Base-by-base conservation (phyloP, 176 grass and related monocot genomes). In the Cenchrus purpureus region DNA sequence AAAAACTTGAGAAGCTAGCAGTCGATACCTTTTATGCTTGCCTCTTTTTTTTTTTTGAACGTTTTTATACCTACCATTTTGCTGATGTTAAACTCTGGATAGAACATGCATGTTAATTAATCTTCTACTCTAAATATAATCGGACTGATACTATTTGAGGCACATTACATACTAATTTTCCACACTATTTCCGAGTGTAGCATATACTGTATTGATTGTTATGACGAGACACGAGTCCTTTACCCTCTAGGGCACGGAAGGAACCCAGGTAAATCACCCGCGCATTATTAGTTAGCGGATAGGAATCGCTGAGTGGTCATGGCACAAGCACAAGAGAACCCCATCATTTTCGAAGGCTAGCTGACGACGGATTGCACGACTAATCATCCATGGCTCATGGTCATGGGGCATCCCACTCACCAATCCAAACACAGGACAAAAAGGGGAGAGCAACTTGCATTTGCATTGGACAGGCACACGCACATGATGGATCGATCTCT, bases 231-330 rank as follows among this genome's bases (percentile, higher is more conserved):
- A 65, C 17, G 58, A 32, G 25, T 7, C 14, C 7, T 86, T 67
- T 86, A 59, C 49, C 84, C 73, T 79, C 28, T n/a, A 60, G 12
- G 7, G 62, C 79, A 86, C 88, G 88, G 56, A 79, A 90, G 70
- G 59, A 72, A 59, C 57, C 51, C 72, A 53, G 4, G 59, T 56
- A 10, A 10, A 74, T 55, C 43, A 46, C 14, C 37, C 59, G 6
- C 15, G 0, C 14, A 28, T 67, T 9, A 46, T 46, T 9, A 46
- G 45, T 46, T 29, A 57, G 73, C 31, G 79, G 79, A 67, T 67
- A 73, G 79, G 84, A 83, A 87, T 83, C 66, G 11, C 65, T 58
- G 79, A 78, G 83, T 85, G 73, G 79, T 73, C 88, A 58, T 86
- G 48, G 66, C 72, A 49, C 65, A 49, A 49, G 25, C 10, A 1